Base-by-base conservation (phyloP, 2,329 filamentous ascomycete species). In the Eurotiales sp. region DNA sequence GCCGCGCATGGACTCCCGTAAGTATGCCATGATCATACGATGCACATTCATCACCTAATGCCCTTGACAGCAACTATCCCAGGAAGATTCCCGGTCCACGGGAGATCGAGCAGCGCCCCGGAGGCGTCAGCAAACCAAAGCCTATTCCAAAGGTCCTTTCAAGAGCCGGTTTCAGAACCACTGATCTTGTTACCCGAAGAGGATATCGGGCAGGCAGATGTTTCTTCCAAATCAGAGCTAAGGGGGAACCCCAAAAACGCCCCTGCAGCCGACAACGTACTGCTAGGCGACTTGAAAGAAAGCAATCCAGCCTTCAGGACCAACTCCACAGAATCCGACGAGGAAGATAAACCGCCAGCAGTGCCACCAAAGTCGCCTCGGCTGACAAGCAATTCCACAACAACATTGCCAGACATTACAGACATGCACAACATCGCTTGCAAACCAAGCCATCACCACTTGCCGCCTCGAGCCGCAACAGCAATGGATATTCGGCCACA, bases 351-450 rank as follows among this genome's bases (percentile, higher is more conserved):
- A 15, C 57, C 54, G 21, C 59, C 59, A n/a, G 56, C 56, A 41
- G 61, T 64, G 25, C 61, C 61, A 14, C 61, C 61, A 19, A 64
- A 64, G 46, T 63, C 61, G 10, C 61, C 61, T 12, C 54, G 61
- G 29, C 44, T 59, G 19, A 51, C 46, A 29, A 40, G 52, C 22
- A 51, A 55, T 23, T 17, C 47, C 8, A n/a, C n/a, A 30, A 23
- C 14, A 17, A n/a, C 45, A 10, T 6, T 32, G 2, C n/a, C 37
- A 34, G 34, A 45, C 6, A 5, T 21, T 6, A 8, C 8, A 22
- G 40, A 25, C 15, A 41, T 23, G 41, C 19, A 34, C n/a, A 25
- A 42, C 5, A 43, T 23, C 19, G 8, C 25, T 23, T 34, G 15
- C 29, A 51, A 51, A 29, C 3, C 23, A n/a, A 40, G 23, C 25